phyloP scores from a whole-genome alignment of 371 early-diverging fungal species.

The Capillidium heterosporum region DNA sequence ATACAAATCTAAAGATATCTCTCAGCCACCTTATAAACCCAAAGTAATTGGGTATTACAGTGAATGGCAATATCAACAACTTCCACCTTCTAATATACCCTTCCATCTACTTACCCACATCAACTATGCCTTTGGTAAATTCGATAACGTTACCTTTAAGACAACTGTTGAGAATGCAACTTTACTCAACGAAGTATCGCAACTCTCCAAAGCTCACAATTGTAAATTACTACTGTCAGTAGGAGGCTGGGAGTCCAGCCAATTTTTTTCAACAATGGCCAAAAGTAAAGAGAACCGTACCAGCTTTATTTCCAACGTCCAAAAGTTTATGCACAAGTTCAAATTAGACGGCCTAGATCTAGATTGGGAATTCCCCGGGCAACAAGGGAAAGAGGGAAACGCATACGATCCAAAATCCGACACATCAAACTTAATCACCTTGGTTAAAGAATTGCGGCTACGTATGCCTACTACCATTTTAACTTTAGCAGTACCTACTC shows the following conservation, averaged over 20 bases:
- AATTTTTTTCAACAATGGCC: slow-evolving; percentile 35
- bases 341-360: slow-evolving; percentile 10
- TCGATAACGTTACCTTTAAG: slow-evolving; percentile 8
- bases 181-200: neutral
- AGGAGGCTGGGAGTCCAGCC: slow-evolving; percentile 60
- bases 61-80: slow-evolving; percentile 3
- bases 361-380: slow-evolving; percentile 64
- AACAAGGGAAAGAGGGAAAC: slow-evolving; percentile 29
- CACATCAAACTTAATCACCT: slow-evolving; percentile 28
- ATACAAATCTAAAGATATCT: too few relatives aligned
- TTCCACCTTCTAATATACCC: neutral
- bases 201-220: slow-evolving; percentile 10
- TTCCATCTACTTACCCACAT: slow-evolving; percentile 15
- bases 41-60: neutral
- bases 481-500: slow-evolving; percentile 45
- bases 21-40: neutral
- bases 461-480: slow-evolving; percentile 26
- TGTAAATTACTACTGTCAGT: slow-evolving; percentile 35
- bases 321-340: slow-evolving; percentile 4
- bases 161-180: neutral
- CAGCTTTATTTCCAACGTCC: slow-evolving; percentile 21
- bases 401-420: slow-evolving; percentile 20
- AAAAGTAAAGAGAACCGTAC: slow-evolving; percentile 17
- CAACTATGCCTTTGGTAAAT: slow-evolving; percentile 17
- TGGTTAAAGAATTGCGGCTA: slow-evolving; percentile 37